Evolutionary conservation across 75 land plant genomes (phyloP), one percentile per base, ranked within the genome.

Genomic region (Picea glauca): DNA sequence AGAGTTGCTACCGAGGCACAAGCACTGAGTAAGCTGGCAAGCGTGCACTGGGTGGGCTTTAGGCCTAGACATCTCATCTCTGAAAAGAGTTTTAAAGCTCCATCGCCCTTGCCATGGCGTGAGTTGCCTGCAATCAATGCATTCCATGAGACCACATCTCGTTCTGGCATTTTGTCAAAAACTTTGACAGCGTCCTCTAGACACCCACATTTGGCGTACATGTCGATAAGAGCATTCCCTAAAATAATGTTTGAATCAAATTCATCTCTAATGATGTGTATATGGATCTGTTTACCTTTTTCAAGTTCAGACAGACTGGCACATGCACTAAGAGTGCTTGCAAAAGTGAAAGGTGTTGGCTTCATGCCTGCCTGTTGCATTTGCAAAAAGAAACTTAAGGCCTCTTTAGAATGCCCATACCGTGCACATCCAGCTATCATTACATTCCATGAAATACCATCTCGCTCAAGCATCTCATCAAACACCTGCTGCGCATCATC

Each of bases 391-490:
- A 50, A 50, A 50, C 12, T 50, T 9, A 50, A 50, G 56, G 56
- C 56, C 0, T 50, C 56, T 50, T 8, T 8, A 8, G 11, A 50
- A 50, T 50, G 1, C 12, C 56, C 56, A 9, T 50, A 1, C 56
- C 56, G 56, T 50, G 56, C 56, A 50, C 56, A 50, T 50, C 56
- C 56, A 74, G 83, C 85, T 76, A 81, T 75, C 64, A 43, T 30
- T 78, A 56, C 32, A 81, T 81, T 58, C 83, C 81, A 87, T 67
- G 81, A 73, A 79, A 87, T 86, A 14, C 87, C 83, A 83, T 83
- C 85, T 63, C 76, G 77, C 43, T 77, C 79, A 60, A 59, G 23
- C 56, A 79, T 80, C 74, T 68, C 76, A 30, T 88, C 82, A 77
- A 84, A 88, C n/a, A 86, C 79, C 58, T 70, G 33, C 15, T 80